These are phyloP conservation scores for Oleoguttula mirabilis DNA, from an alignment of 495 filamentous ascomycete species.

Conservation along the genomic window DNA sequence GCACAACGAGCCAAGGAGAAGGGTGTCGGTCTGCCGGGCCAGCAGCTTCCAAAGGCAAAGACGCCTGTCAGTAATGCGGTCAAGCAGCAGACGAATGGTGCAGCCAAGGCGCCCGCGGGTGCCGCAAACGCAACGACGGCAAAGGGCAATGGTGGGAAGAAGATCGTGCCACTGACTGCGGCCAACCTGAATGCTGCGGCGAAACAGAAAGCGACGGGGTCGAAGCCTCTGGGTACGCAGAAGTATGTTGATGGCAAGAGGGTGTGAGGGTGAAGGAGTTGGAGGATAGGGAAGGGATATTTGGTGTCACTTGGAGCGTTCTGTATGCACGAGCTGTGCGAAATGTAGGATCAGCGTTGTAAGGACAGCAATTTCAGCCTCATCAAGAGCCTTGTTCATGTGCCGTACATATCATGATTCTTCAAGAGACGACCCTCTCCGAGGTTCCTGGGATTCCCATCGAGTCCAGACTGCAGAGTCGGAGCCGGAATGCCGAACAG, in stretches of 20 bases:
- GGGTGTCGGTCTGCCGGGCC: conserved; percentile 15
- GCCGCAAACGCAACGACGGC: neutral
- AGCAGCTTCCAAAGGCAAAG: conserved; percentile 1
- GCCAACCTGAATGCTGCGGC: conserved; percentile 9
- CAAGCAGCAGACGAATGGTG: neutral
- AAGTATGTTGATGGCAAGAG: conserved; percentile 16
- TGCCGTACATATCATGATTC: no score
- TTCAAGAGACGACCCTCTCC: no score
- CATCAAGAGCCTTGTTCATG: no score
- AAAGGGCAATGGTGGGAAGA: neutral
- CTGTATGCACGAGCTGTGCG: no score
- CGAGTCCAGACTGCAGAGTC: no score
- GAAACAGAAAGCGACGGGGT: conserved; percentile 3
- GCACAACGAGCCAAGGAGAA: conserved; percentile 16
- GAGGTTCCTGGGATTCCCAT: no score
- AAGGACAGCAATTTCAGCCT: no score
- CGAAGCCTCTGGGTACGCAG: conserved; percentile 14
- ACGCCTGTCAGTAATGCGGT: neutral
- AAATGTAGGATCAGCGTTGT: no score
- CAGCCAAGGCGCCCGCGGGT: neutral
- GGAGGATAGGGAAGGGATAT: no score
- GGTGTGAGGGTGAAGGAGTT: no score
- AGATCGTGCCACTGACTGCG: conserved; percentile 8
- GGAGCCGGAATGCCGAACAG: no score
- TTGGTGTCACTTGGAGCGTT: no score